These are phyloP conservation scores for Papiliotrema terrestris DNA, from an alignment of 1,284 basidiomycete genomes.

Conservation along the genomic window DNA sequence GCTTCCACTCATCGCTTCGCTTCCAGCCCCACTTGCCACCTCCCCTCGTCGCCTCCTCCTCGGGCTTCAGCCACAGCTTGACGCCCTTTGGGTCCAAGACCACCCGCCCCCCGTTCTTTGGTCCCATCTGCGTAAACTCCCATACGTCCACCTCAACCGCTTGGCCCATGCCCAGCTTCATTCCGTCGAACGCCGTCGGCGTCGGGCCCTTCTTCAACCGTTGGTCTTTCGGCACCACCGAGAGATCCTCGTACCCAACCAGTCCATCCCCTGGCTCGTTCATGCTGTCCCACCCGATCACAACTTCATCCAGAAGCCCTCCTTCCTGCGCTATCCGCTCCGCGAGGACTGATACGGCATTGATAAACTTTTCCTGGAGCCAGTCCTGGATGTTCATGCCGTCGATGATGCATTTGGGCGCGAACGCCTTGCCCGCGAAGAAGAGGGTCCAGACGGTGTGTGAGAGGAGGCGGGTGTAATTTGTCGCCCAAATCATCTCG, in stretches of 20 bases:
- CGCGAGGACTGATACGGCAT: slow-evolving; percentile 70
- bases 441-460: slow-evolving; percentile 93
- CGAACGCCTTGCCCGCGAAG: slow-evolving; percentile 85
- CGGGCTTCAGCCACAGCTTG: slow-evolving; percentile 66
- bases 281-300: slow-evolving; percentile 94
- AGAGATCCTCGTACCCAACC: slow-evolving; percentile 72
- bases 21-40: slow-evolving; percentile 72
- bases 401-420: slow-evolving; percentile 88
- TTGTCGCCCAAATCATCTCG: slow-evolving; percentile 95
- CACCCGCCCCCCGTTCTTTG: slow-evolving; percentile 66
- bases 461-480: slow-evolving; percentile 81
- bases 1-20: slow-evolving; percentile 68
- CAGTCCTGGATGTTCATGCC: slow-evolving; percentile 92
- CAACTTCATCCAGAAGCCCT: slow-evolving; percentile 70
- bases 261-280: slow-evolving; percentile 93
- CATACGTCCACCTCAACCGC: slow-evolving; percentile 81
- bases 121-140: slow-evolving; percentile 76
- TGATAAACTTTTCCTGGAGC: slow-evolving; percentile 79
- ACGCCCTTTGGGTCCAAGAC: slow-evolving; percentile 78
- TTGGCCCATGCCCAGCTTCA: slow-evolving; percentile 84
- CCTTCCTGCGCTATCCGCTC: slow-evolving; percentile 69
- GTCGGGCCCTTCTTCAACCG: slow-evolving; percentile 79
- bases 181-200: slow-evolving; percentile 78
- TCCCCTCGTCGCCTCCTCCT: slow-evolving; percentile 47
- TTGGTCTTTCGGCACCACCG: slow-evolving; percentile 61